Conservation (phyloP, 2,329 filamentous ascomycete species). For the Trichophyton equinum region DNA sequence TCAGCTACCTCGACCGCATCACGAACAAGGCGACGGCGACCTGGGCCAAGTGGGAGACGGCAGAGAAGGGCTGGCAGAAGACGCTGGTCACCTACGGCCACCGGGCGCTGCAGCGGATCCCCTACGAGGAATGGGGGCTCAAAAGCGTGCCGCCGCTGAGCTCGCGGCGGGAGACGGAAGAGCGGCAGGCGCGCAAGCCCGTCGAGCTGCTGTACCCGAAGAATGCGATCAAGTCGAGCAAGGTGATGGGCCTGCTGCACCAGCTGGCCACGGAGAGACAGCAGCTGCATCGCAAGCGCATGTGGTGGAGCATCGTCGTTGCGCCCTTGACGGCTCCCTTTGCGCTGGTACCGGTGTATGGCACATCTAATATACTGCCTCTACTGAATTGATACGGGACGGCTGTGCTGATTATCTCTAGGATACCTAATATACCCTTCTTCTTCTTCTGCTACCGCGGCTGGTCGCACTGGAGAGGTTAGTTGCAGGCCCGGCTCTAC, state of each 20-base stretch:
- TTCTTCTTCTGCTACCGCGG: slow-evolving; percentile 86
- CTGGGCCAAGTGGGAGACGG: slow-evolving; percentile 81
- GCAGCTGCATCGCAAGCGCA: slow-evolving; percentile 57
- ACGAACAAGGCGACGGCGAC: slow-evolving; percentile 59
- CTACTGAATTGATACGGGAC: background rate
- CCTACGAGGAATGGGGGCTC: slow-evolving; percentile 94
- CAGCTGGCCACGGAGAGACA: slow-evolving; percentile 70
- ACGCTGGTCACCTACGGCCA: slow-evolving; percentile 79
- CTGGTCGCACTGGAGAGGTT: slow-evolving; percentile 74
- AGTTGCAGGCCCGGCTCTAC: slow-evolving; percentile 7
- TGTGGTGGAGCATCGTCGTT: slow-evolving; percentile 68
- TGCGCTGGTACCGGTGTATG: slow-evolving; percentile 74
- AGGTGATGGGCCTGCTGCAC: slow-evolving; percentile 53
- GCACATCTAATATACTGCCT: background rate
- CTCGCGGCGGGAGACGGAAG: slow-evolving; percentile 50
- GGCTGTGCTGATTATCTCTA: slow-evolving; percentile 25
- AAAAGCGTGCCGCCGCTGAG: slow-evolving; percentile 84
- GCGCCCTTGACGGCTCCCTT: slow-evolving; percentile 78
- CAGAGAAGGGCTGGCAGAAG: slow-evolving; percentile 76
- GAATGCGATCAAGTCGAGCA: slow-evolving; percentile 51
- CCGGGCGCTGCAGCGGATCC: slow-evolving; percentile 68
- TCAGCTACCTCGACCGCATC: slow-evolving; percentile 54
- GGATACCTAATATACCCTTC: slow-evolving; percentile 87
- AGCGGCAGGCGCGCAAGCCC: slow-evolving; percentile 50
- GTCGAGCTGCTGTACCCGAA: slow-evolving; percentile 58